phyloP scores from a whole-genome alignment of 2,329 filamentous ascomycete species.

The Trichoderma atrobrunneum region DNA sequence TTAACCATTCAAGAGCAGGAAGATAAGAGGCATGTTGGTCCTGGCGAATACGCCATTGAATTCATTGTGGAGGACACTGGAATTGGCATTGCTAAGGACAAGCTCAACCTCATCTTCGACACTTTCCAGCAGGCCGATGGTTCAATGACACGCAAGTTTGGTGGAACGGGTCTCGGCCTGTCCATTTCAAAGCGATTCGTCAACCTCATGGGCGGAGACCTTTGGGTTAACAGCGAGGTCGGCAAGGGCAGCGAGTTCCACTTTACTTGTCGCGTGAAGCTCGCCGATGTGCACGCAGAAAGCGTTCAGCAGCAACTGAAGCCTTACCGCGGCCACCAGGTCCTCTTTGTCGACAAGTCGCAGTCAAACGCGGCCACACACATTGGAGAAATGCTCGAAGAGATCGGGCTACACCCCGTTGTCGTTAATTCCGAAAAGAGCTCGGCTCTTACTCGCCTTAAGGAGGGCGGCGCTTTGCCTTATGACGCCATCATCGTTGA shows the following conservation, averaged over 20 bases:
- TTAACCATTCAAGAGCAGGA: constrained; percentile 75
- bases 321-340: constrained; percentile 89
- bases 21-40: constrained; percentile 60
- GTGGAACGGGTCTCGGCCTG: constrained; percentile 86
- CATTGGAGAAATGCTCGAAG: constrained; percentile 73
- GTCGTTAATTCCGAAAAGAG: constrained; percentile 78
- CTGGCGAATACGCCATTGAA: constrained; percentile 86
- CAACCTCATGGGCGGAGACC: constrained; percentile 91
- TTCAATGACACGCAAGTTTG: constrained; percentile 93
- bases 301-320: constrained; percentile 79
- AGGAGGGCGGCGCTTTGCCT: constrained; percentile 57
- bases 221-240: constrained; percentile 93
- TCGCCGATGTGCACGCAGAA: constrained; percentile 74
- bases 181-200: constrained; percentile 95
- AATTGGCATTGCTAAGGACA: constrained; percentile 93
- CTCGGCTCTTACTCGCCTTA: constrained; percentile 54
- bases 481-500: constrained; percentile 97
- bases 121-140: constrained; percentile 98
- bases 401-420: constrained; percentile 76
- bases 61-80: constrained; percentile 95
- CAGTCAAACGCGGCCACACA: constrained; percentile 73
- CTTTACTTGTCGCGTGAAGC: constrained; percentile 89
- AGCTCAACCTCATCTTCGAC: constrained; percentile 95
- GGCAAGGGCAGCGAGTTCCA: constrained; percentile 92
- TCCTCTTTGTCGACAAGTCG: constrained; percentile 92